phyloP scores from a whole-genome alignment of 352 stramenopile genomes.

The Phytophthora constricta region DNA sequence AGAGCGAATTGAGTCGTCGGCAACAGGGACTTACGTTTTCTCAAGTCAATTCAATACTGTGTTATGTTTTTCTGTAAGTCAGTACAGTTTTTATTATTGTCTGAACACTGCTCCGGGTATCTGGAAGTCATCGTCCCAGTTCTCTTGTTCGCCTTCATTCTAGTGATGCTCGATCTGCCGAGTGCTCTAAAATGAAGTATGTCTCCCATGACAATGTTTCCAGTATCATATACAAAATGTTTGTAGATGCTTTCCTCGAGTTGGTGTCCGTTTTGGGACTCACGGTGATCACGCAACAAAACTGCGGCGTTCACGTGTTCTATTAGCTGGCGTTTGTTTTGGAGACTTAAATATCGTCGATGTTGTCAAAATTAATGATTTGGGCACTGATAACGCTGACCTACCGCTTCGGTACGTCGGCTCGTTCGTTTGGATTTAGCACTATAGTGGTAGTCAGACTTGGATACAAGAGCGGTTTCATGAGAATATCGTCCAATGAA shows the following conservation, averaged over 20 bases:
- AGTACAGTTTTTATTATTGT: too few relatives aligned
- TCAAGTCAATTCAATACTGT: too few relatives aligned
- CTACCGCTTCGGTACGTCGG: neutral
- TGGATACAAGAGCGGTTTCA: too few relatives aligned
- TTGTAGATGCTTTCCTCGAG: conserved; percentile 24
- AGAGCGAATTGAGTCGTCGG: too few relatives aligned
- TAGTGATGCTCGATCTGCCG: conserved; percentile 13
- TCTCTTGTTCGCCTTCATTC: conserved; percentile 26
- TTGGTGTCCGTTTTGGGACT: conserved; percentile 16
- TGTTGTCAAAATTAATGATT: neutral
- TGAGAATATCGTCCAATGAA: too few relatives aligned
- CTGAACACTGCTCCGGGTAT: too few relatives aligned
- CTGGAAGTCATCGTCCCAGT: conserved; percentile 35
- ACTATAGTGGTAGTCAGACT: too few relatives aligned
- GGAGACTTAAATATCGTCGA: conserved; percentile 15
- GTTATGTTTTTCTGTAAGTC: too few relatives aligned
- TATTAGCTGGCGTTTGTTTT: conserved; percentile 34
- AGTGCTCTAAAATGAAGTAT: conserved; percentile 22
- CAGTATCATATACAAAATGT: conserved; percentile 5
- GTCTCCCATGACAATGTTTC: conserved; percentile 6
- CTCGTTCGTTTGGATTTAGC: too few relatives aligned
- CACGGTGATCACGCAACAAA: conserved; percentile 1
- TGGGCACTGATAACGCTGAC: neutral
- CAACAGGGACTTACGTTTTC: too few relatives aligned
- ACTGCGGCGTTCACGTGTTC: conserved; percentile 9